phyloP scores from a whole-genome alignment of 768 basidiomycete species.

The Tubosaeta sp. region DNA sequence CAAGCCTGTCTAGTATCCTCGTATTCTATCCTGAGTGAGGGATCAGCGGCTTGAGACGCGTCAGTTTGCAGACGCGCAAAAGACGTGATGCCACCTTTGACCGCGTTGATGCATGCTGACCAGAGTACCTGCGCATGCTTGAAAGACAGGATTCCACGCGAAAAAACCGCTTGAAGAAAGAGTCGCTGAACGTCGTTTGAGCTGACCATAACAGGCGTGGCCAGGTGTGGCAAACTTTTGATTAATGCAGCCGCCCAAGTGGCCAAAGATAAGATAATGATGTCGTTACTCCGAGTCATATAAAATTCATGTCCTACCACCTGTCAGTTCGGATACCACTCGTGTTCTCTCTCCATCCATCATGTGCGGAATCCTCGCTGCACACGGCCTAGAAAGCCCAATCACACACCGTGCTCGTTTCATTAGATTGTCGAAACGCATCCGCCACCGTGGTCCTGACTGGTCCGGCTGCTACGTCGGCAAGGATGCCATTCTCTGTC shows the following conservation, averaged over 20 bases:
- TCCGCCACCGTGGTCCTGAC: constrained; percentile 94
- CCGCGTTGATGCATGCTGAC: constrained; percentile 61
- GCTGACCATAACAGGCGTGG: constrained; percentile 34
- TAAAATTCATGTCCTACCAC: neutral
- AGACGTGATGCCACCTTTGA: constrained; percentile 47
- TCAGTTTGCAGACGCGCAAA: neutral
- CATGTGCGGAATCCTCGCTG: constrained; percentile 94
- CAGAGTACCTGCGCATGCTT: constrained; percentile 63
- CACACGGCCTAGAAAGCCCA: constrained; percentile 75
- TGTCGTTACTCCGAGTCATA: neutral
- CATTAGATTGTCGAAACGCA: constrained; percentile 83
- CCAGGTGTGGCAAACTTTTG: too few relatives aligned
- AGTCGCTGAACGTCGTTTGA: constrained; percentile 68
- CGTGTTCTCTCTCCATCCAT: neutral
- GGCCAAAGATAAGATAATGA: neutral
- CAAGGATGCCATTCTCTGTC: constrained; percentile 76
- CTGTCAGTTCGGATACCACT: neutral
- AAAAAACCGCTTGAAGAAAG: constrained; percentile 75
- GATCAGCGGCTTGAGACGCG: constrained; percentile 46
- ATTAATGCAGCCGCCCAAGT: too few relatives aligned
- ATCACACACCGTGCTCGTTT: constrained; percentile 62
- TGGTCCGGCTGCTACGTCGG: constrained; percentile 97
- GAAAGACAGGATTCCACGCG: constrained; percentile 62
- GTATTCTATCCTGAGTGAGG: constrained; percentile 43
- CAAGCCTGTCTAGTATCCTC: constrained; percentile 45